A percentile compares a stretch with the other conserved stretches of the same genome.
phyloP scores from a whole-genome alignment of 1,139 yeast species.

The Saccharomyces hybrid region DNA sequence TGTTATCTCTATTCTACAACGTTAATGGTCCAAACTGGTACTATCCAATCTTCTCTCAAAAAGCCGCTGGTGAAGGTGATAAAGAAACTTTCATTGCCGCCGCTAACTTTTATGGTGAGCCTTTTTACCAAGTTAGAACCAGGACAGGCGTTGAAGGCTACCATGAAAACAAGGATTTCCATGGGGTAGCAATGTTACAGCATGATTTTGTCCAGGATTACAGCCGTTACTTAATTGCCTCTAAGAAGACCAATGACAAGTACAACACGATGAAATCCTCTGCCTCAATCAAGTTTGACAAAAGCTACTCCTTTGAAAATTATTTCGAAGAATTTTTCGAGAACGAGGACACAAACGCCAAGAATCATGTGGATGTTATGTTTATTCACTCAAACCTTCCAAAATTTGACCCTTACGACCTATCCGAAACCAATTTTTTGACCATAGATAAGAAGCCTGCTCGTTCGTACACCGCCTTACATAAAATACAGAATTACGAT shows the following conservation, averaged over 20 bases:
- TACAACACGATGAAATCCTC: constrained; percentile 8
- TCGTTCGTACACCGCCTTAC: constrained; percentile 24
- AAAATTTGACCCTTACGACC: constrained; percentile 27
- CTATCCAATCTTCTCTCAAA: constrained; percentile 81
- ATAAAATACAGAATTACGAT: constrained; percentile 24
- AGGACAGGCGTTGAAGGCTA: constrained; percentile 30
- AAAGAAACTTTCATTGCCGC: constrained; percentile 85
- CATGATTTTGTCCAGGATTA: constrained; percentile 30
- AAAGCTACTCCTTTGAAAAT: constrained; percentile 17
- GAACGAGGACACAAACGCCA: constrained; percentile 9
- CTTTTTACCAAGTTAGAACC: constrained; percentile 61
- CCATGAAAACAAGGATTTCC: constrained; percentile 19
- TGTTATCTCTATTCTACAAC: constrained; percentile 70
- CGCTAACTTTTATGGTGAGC: constrained; percentile 52
- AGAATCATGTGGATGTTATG: constrained; percentile 22
- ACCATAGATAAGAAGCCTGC: constrained; percentile 25
- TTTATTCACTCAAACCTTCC: constrained; percentile 32
- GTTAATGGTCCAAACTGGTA: constrained; percentile 70
- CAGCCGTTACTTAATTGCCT: constrained; percentile 16
- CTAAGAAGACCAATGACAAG: constrained; percentile 12
- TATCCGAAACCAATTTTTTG: constrained; percentile 22
- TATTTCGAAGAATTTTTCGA: constrained; percentile 21
- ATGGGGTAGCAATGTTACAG: constrained; percentile 31
- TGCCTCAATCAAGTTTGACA: constrained; percentile 14
- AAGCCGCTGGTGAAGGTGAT: constrained; percentile 85